phyloP scores from a whole-genome alignment of 257 asterid genomes.

The Fraxinus americana region DNA sequence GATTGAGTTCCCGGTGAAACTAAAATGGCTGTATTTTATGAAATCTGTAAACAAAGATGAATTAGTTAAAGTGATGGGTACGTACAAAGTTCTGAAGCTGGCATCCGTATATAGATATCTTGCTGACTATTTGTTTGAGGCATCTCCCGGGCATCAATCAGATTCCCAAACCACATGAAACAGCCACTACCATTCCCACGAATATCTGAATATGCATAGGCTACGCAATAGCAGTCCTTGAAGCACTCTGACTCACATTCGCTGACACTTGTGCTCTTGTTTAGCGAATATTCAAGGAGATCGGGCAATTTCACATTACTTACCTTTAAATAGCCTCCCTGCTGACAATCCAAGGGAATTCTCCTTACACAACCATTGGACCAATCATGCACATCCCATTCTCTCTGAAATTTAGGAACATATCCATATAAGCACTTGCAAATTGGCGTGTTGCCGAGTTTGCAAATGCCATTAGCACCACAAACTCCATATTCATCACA shows the following conservation, averaged over 20 bases:
- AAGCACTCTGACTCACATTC: constrained; percentile 31
- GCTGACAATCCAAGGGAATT: background rate
- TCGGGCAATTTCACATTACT: background rate
- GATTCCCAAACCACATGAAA: constrained; percentile 10
- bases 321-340: background rate
- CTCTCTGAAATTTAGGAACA: background rate
- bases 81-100: background rate
- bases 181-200: constrained; percentile 13
- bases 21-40: no score
- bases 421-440: background rate
- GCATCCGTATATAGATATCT: constrained; percentile 13
- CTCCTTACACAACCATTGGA: background rate
- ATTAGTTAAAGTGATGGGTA: no score
- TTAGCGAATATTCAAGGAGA: background rate
- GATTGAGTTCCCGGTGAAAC: no score
- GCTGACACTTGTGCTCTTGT: background rate
- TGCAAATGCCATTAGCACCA: background rate
- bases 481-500: background rate
- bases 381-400: background rate
- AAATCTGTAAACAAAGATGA: background rate
- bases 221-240: constrained; percentile 35
- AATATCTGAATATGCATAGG: constrained; percentile 27
- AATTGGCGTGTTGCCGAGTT: background rate
- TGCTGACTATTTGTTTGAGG: background rate
- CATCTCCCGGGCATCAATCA: constrained; percentile 10